A percentile compares a stretch with the other conserved stretches of the same genome.
These are phyloP conservation scores for Mycosphaerella sp. DNA, from an alignment of 2,329 filamentous ascomycete genomes.

Conservation along the genomic window DNA sequence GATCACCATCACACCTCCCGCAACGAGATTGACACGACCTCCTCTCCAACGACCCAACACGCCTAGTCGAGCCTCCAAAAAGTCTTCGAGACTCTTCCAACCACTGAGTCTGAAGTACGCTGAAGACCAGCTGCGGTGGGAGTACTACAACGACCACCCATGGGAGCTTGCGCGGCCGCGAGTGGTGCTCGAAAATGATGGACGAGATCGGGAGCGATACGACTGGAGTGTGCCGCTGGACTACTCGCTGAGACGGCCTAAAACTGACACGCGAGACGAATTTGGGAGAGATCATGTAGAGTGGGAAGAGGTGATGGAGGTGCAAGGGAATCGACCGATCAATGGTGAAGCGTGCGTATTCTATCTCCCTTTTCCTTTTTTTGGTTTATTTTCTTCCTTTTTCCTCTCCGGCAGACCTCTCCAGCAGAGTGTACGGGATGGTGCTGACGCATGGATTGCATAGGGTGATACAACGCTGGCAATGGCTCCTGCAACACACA, in stretches of 20 bases:
- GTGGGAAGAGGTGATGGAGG: slow-evolving; percentile 42
- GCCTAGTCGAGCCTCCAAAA: slow-evolving; percentile 47
- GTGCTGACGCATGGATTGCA: neutral
- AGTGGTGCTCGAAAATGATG: slow-evolving; percentile 76
- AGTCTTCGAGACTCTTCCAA: slow-evolving; percentile 70
- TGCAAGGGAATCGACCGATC: slow-evolving; percentile 67
- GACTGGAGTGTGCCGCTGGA: slow-evolving; percentile 62
- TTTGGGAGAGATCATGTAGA: slow-evolving; percentile 42
- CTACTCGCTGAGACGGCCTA: slow-evolving; percentile 20
- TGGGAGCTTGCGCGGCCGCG: slow-evolving; percentile 92
- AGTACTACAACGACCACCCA: slow-evolving; percentile 90
- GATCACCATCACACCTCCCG: slow-evolving; percentile 52
- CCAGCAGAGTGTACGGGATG: neutral
- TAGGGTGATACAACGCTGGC: slow-evolving; percentile 87
- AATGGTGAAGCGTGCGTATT: slow-evolving; percentile 50
- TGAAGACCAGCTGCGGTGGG: slow-evolving; percentile 72
- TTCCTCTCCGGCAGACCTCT: too few relatives aligned
- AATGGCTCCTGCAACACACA: slow-evolving; percentile 65
- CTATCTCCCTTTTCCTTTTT: neutral
- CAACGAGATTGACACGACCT: slow-evolving; percentile 54
- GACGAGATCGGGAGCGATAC: slow-evolving; percentile 66
- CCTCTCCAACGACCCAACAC: slow-evolving; percentile 44
- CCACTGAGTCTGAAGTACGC: slow-evolving; percentile 71
- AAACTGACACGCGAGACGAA: slow-evolving; percentile 11
- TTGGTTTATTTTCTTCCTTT: too few relatives aligned